Percentiles rank a stretch among this genome's conserved stretches.
These are phyloP conservation scores for Ogataea pilisensis DNA, from an alignment of 805 yeast species.

Conservation along the genomic window DNA sequence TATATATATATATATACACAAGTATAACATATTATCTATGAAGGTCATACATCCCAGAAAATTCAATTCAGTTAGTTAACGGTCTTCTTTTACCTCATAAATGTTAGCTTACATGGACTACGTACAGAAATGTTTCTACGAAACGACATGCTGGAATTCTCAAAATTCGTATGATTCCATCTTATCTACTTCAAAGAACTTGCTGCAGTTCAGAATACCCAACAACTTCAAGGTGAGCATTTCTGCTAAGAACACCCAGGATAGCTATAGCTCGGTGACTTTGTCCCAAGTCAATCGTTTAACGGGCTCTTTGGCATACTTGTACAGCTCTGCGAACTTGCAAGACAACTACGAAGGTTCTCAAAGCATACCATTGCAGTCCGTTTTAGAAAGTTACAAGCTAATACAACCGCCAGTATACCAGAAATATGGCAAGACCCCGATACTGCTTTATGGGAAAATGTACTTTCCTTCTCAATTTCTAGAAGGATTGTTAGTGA, in stretches of 20 bases:
- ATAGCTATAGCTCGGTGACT: constrained; percentile 69
- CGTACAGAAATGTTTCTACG: constrained; percentile 67
- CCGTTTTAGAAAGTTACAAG: constrained; percentile 66
- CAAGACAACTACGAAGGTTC: constrained; percentile 45
- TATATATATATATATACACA: too few relatives aligned
- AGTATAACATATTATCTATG: too few relatives aligned
- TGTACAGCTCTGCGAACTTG: constrained; percentile 64
- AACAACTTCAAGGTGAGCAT: constrained; percentile 59
- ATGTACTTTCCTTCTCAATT: constrained; percentile 85
- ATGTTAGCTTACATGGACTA: constrained; percentile 89
- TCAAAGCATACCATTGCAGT: constrained; percentile 52
- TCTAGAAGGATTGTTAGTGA: constrained; percentile 81
- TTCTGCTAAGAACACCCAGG: constrained; percentile 63
- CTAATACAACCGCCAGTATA: constrained; percentile 31
- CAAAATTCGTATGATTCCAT: constrained; percentile 75
- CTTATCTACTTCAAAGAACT: constrained; percentile 61
- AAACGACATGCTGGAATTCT: constrained; percentile 71
- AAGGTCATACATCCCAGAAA: too few relatives aligned
- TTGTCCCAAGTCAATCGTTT: constrained; percentile 60
- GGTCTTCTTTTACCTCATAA: not conserved
- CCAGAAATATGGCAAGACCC: constrained; percentile 11
- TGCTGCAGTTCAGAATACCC: constrained; percentile 74
- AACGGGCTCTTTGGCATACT: constrained; percentile 79
- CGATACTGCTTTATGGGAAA: constrained; percentile 70
- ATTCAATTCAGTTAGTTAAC: too few relatives aligned